Evolutionary conservation across 176 grass and related monocot species (phyloP), one percentile per base, ranked within the genome.

Genomic region (Carex kokanica): DNA sequence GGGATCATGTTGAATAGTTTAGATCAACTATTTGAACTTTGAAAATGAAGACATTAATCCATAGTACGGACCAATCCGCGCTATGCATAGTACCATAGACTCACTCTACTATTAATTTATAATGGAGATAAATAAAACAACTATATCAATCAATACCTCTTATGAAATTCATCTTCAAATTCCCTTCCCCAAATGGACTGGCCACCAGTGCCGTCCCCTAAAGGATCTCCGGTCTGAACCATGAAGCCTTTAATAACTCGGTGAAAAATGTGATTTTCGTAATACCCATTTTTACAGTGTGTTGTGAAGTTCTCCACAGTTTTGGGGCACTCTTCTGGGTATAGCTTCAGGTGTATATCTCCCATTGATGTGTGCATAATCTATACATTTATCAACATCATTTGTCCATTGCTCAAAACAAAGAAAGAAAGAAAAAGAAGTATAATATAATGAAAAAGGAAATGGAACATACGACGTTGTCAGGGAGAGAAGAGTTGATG

Each of bases 231-330:
- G 29, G 91, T 98, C 83, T 95, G 96, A 82, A 98, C 81, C 93
- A 98, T 98, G 82, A 95, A 98, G 62, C 96, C 96, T 84, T 93
- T 98, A 52, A 98, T 98, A 82, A 95, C 96, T 71, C 96, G 92
- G 73, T 98, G 96, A 87, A 98, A 98, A 85, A 98, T 95, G 43
- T 90, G 88, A 90, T 98, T 98, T 61, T 98, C 93, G 62, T 98
- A 98, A 88, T 98, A 98, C 45, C 96, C 93, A 27, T 98, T 98
- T 83, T 88, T 88, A 72, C 96, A 93, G 88, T 98, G 93, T 56
- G 96, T 98, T 15, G 96, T 98, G 86, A 98, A 98, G 79, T 98
- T 98, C 83, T 98, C 96, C 68, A 98, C 96, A 47, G 96, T 98
- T 95, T 93, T 98, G 66, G 96, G 96, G 78, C 96, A 98, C 78